Evolutionary conservation across 257 asterid genomes (phyloP).

Genomic region (Cinchona pubescens): DNA sequence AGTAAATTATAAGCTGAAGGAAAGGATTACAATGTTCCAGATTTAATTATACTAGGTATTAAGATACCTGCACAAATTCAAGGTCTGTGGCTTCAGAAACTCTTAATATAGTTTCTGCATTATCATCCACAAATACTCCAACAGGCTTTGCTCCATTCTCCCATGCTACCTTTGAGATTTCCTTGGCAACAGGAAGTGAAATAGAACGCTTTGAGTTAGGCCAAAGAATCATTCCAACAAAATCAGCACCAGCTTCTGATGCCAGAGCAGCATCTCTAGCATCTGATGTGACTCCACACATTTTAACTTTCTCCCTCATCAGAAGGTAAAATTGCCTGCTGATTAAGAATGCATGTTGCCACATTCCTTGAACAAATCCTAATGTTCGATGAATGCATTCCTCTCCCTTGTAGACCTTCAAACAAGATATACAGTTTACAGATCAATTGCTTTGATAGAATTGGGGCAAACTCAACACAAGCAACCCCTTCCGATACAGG

Average conservation of each 20-base stretch:
- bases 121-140: conserved; percentile 92
- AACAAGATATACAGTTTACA: background rate
- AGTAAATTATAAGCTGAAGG: conserved; percentile 11
- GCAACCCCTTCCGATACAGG: background rate
- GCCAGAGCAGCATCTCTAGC: conserved; percentile 86
- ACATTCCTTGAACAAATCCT: conserved; percentile 24
- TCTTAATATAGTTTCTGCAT: conserved; percentile 65
- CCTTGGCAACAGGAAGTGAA: conserved; percentile 72
- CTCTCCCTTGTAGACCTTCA: conserved; percentile 36
- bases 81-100: conserved; percentile 71
- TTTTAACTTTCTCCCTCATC: conserved; percentile 51
- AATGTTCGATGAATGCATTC: conserved; percentile 21
- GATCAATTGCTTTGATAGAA: background rate
- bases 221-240: conserved; percentile 92
- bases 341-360: conserved; percentile 32
- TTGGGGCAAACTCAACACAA: background rate
- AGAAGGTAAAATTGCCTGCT: conserved; percentile 22
- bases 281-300: conserved; percentile 92
- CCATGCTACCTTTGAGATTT: conserved; percentile 69
- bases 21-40: conserved; percentile 16
- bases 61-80: conserved; percentile 79
- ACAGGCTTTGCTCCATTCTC: conserved; percentile 79
- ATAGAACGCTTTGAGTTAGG: conserved; percentile 87
- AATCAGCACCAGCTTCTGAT: conserved; percentile 91
- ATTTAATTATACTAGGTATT: conserved; percentile 9